Base-by-base conservation (phyloP, 345 rosid genomes). In the Xanthoceras sorbifolium region DNA sequence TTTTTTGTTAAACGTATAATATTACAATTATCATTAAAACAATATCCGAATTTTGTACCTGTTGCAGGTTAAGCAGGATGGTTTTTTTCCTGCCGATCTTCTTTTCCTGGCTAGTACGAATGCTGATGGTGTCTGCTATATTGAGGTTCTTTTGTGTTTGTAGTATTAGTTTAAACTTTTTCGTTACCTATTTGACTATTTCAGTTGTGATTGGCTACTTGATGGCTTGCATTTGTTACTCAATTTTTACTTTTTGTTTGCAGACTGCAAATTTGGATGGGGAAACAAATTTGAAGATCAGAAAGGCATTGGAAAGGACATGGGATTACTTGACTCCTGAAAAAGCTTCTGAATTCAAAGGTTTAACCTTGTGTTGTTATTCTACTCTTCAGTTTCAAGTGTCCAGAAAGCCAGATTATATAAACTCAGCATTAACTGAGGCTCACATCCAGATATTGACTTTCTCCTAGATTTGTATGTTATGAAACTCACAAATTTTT, bases 191-290 rank as follows among this genome's bases (percentile, higher is more conserved):
- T 42, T 79, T 34, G 66, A 70, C 60, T 66, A 40, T 60, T 62
- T 55, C 40, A 54, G 52, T 55, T 15, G 22, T 14, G 36, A 5
- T 73, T 61, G 23, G 23, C 6, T 63, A 11, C 70, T 61, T 22
- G 20, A 23, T 75, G 34, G 17, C 42, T 38, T 14, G 18, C 25
- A 18, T 64, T 69, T 65, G 52, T 40, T 76, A 50, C 69, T 10
- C 26, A 1, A 61, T 50, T 36, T 78, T 74, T 79, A 25, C 57
- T 52, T 76, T 84, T 75, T 81, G 85, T 23, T 40, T 77, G 81
- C 82, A 97, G 99, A 94, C 99, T 74, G 93, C 99, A 83, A 97
- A 97, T 81, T 90, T 97, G 81, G 99, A 97, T 67, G 99, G 99
- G 29, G 99, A 97, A 89, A 97, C 99, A 76, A 97, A 97, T 87